Conservation (phyloP, 169 alveolate species). For the Plasmodium cynomolgi region DNA sequence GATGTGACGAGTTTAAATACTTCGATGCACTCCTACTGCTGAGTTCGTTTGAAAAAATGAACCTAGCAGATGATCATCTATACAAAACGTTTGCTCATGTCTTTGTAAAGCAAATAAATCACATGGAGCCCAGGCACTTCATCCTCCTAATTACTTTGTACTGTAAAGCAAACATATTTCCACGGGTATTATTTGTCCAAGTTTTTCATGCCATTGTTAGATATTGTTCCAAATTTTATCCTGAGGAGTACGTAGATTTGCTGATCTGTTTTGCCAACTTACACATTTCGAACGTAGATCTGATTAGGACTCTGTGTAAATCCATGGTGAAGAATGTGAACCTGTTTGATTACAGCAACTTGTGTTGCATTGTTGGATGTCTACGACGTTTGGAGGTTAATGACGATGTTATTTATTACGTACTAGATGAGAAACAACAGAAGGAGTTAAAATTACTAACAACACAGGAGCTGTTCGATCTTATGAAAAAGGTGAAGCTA, state of each 20-base stretch:
- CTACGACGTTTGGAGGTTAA: conserved; percentile 76
- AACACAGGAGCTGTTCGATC: conserved; percentile 85
- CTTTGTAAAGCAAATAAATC: conserved; percentile 77
- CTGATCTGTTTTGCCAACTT: conserved; percentile 76
- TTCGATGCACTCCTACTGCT: conserved; percentile 80
- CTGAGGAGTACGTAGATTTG: conserved; percentile 79
- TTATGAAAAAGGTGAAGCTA: conserved; percentile 72
- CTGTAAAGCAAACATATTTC: conserved; percentile 77
- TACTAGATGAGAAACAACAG: conserved; percentile 82
- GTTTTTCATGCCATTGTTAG: conserved; percentile 80
- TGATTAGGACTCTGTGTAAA: conserved; percentile 78
- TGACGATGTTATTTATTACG: conserved; percentile 80
- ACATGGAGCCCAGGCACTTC: conserved; percentile 82
- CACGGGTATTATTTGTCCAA: conserved; percentile 80
- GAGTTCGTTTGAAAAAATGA: conserved; percentile 79
- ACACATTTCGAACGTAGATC: conserved; percentile 78
- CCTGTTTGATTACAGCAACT: conserved; percentile 76
- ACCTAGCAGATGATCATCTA: conserved; percentile 76
- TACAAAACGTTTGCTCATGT: conserved; percentile 77
- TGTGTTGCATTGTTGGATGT: conserved; percentile 78
- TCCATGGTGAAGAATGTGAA: conserved; percentile 79
- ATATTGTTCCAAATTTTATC: conserved; percentile 76
- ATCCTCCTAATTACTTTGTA: conserved; percentile 78
- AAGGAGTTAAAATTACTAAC: conserved; percentile 82
- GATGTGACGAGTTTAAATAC: conserved; percentile 80